Base-by-base conservation (phyloP, 208 protist species). In the Tritrichomonas musculus region DNA sequence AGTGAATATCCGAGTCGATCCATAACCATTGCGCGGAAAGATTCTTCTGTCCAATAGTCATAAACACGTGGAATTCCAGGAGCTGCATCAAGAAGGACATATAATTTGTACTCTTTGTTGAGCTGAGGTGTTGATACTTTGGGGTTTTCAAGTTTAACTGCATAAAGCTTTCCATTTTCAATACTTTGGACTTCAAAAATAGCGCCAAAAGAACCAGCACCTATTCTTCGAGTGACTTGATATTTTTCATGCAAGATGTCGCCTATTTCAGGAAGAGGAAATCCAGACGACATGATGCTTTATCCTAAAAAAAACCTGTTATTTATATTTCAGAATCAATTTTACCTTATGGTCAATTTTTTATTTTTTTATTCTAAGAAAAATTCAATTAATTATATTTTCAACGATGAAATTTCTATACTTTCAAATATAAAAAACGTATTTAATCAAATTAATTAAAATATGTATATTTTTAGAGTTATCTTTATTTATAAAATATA, bases 21-120 rank as follows among this genome's bases (percentile, higher is more conserved):
- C 96, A 99, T 99, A 47, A 99, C 98, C 96, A 99, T 97, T 25
- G 99, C 97, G 92, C 99, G 98, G 95, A 98, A 99, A 77, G 99
- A 97, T 0, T 98, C 98, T 64, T 98, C 98, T 5, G 96, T 92
- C 11, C 98, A 98, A 95, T 96, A 99, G 95, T 97, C 99, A 94
- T 97, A 97, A 3, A 99, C 96, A 47, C 96, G 95, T 1, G 98
- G 98, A 64, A 99, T 98, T 60, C 98, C 99, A 11, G 98, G 30
- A 84, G 73, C 53, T 27, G 33, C 88, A 49, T 94, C 65, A n/a
- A 95, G 72, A 27, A 93, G 22, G 13, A 96, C 96, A 93, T 98
- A 98, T 2, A 99, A 95, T 75, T 97, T 97, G 49, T 97, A 98
- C 95, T 99, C 99, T 94, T 99, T 98, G 20, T 97, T 96, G 4